These are phyloP conservation scores for Bruguiera hainesii DNA, from an alignment of 441 rosid genomes.

Conservation along the genomic window DNA sequence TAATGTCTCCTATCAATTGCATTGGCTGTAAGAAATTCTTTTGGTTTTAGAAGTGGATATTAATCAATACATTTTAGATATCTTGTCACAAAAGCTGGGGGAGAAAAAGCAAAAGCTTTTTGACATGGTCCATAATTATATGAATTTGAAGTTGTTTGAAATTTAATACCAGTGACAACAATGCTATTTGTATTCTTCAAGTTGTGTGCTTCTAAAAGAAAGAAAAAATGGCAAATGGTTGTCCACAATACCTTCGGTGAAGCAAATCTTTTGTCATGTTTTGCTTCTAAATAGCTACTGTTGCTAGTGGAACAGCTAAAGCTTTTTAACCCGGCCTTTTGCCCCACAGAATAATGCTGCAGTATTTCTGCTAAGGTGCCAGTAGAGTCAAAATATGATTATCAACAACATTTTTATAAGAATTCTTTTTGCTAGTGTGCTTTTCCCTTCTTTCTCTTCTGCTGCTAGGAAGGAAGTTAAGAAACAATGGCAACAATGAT, in stretches of 20 bases:
- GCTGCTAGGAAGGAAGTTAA: constrained; percentile 84
- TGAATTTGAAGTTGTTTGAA: too few species aligned
- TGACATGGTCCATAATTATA: too few species aligned
- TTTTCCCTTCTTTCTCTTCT: constrained; percentile 9
- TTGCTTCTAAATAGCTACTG: constrained; percentile 59
- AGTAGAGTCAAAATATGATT: constrained; percentile 7
- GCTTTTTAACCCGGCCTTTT: constrained; percentile 89
- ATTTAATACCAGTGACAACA: too few species aligned
- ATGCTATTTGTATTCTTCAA: too few species aligned
- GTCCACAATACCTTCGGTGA: too few species aligned
- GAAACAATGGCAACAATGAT: constrained; percentile 90
- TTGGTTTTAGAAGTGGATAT: too few species aligned
- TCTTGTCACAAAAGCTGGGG: too few species aligned
- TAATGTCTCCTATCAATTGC: background rate
- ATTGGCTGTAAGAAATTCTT: background rate
- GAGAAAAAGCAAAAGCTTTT: too few species aligned
- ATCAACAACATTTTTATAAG: constrained; percentile 13
- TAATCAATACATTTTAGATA: too few species aligned
- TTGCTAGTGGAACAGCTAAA: constrained; percentile 97
- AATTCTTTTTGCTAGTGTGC: constrained; percentile 1
- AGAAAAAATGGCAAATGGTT: too few species aligned
- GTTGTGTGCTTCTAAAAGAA: too few species aligned
- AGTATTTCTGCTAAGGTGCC: constrained; percentile 88
- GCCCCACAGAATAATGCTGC: constrained; percentile 96
- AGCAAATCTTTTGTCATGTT: background rate